These are phyloP conservation scores for Domatiomyces globalis DNA, from an alignment of 2,329 filamentous ascomycete species.

Conservation along the genomic window DNA sequence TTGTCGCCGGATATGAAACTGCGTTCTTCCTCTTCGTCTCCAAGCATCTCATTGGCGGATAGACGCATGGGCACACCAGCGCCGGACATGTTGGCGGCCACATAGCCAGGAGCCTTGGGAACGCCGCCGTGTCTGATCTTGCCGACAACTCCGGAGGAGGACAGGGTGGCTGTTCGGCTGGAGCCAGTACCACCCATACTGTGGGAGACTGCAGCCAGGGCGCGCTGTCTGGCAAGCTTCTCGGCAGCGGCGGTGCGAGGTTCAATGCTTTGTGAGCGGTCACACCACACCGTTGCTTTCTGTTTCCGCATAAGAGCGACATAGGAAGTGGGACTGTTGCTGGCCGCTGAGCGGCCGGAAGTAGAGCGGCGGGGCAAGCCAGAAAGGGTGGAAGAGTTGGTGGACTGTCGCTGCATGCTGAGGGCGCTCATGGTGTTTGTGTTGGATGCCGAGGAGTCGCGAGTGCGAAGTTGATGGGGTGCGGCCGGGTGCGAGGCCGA, in stretches of 20 bases:
- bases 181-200: conserved; percentile 36
- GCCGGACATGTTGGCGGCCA: conserved; percentile 58
- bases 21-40: conserved; percentile 60
- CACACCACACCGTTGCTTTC: conserved; percentile 97
- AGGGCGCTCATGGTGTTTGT: conserved; percentile 6
- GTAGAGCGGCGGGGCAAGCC: conserved; percentile 18
- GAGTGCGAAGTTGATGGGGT: conserved; percentile 4
- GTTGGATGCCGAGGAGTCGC: conserved; percentile 12
- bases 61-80: conserved; percentile 80
- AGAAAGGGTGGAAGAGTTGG: conserved; percentile 9
- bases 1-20: conserved; percentile 20
- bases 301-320: conserved; percentile 93
- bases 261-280: conserved; percentile 83
- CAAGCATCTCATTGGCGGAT: conserved; percentile 89
- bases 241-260: conserved; percentile 70
- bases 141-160: conserved; percentile 41
- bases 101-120: conserved; percentile 63
- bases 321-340: conserved; percentile 39
- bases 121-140: conserved; percentile 86
- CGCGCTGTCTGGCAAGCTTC: conserved; percentile 72
- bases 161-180: conserved; percentile 48
- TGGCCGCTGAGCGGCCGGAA: conserved; percentile 15
- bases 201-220: conserved; percentile 61
- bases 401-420: conserved; percentile 16
- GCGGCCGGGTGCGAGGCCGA: conserved; percentile 4